phyloP scores from a whole-genome alignment of 257 asterid genomes.

The Henckelia pumila region DNA sequence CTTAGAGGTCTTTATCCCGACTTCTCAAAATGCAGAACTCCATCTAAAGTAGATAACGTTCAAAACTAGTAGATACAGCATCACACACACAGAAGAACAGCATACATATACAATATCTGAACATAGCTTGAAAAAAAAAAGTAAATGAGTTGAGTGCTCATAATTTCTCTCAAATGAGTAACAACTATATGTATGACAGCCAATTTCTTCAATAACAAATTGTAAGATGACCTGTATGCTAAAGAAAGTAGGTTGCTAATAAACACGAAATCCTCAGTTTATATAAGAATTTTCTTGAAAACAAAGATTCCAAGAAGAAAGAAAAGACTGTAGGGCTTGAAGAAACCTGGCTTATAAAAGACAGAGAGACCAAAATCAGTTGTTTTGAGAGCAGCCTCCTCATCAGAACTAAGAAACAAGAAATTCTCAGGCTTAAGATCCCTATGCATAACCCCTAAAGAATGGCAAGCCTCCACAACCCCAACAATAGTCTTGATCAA shows the following conservation, averaged over 20 bases:
- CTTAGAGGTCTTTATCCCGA: background rate
- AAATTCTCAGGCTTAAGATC: conserved; percentile 43
- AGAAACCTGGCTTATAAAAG: conserved; percentile 44
- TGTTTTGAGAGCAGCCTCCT: conserved; percentile 47
- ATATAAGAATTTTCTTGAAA: background rate
- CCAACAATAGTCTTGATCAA: conserved; percentile 37
- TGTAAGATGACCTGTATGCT: too few relatives aligned
- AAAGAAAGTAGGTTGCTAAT: too few relatives aligned
- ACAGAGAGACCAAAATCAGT: conserved; percentile 51
- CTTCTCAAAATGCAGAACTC: background rate
- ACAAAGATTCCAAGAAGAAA: background rate
- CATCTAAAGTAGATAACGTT: background rate
- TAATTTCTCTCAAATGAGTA: background rate
- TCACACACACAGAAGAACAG: background rate
- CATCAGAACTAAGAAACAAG: conserved; percentile 35
- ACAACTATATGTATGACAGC: background rate
- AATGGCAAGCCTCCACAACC: conserved; percentile 44
- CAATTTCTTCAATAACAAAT: too few relatives aligned
- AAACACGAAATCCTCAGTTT: too few relatives aligned
- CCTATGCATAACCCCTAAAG: conserved; percentile 45
- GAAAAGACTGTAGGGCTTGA: background rate
- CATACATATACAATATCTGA: background rate
- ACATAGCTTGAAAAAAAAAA: too few relatives aligned
- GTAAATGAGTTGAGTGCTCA: too few relatives aligned
- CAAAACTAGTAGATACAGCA: background rate